Evolutionary conservation across 345 rosid species (phyloP), one percentile per base, ranked within the genome.

Genomic region (Odontarrhena argentea): DNA sequence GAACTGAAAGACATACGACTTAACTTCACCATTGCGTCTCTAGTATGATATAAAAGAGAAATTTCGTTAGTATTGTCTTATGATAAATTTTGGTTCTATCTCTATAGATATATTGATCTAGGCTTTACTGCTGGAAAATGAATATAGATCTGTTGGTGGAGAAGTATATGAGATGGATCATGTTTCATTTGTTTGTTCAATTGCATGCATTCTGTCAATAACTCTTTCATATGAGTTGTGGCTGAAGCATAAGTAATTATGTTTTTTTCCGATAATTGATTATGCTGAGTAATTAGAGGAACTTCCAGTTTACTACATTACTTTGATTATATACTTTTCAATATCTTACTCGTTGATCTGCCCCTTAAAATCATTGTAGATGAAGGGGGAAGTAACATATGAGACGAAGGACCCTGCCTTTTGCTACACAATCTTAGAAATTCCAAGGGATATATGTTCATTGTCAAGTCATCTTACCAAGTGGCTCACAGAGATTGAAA

Each of bases 401-500:
- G 91, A 86, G 72, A 42, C 71, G 70, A 93, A 86, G 80, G 94
- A 93, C 69, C 83, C 86, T 3, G 96, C 96, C 61, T 87, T 73
- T 68, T 93, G 87, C 78, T 93, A 82, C 79, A 81, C 74, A 63
- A 73, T 85, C 65, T 65, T 78, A 69, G 47, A 85, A 59, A 55
- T 67, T 60, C 98, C 98, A 26, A 63, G 34, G 65, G 88, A 90
- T 41, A 71, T 88, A 46, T 85, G 88, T 69, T 80, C 81, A 30
- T 83, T 87, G 69, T 80, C 92, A 12, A 78, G 72, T 53, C 81
- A 79, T 46, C 81, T 90, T 67, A 81, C 96, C 42, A 85, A 78
- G 67, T 93, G 98, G 98, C 79, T 93, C 60, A 63, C 80, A 37
- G 94, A 90, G 70, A 70, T 93, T 51, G 98, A 88, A 77, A 75